These are phyloP conservation scores for Sordariomycetes sp. DNA, from an alignment of 2,329 filamentous ascomycete genomes.

Conservation along the genomic window DNA sequence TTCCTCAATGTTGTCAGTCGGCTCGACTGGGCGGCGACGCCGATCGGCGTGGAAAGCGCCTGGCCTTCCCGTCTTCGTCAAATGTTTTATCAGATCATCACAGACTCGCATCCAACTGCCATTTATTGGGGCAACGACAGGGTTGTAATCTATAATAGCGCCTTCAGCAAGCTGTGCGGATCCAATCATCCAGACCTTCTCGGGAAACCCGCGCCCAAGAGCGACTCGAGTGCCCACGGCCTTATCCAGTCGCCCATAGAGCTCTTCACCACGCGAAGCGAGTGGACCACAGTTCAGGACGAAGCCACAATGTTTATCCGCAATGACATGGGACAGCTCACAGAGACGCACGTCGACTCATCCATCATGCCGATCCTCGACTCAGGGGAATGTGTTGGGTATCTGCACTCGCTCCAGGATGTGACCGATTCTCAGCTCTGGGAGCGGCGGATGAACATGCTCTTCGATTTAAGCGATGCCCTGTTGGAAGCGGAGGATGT, in stretches of 20 bases:
- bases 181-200: constrained; percentile 51
- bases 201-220: constrained; percentile 43
- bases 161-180: constrained; percentile 48
- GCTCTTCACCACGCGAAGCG: constrained; percentile 10
- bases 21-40: constrained; percentile 31
- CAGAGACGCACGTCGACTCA: constrained; percentile 35
- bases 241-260: background rate
- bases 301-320: constrained; percentile 32
- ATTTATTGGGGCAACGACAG: constrained; percentile 53
- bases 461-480: constrained; percentile 31
- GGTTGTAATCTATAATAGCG: constrained; percentile 55
- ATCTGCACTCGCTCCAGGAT: constrained; percentile 32
- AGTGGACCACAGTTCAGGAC: constrained; percentile 22
- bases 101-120: constrained; percentile 34
- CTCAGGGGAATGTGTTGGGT: constrained; percentile 26
- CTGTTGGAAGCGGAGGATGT: constrained; percentile 27
- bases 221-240: constrained; percentile 39
- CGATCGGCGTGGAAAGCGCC: constrained; percentile 28
- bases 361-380: constrained; percentile 18
- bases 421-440: constrained; percentile 31
- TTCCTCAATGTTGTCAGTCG: constrained; percentile 25
- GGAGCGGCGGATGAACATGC: constrained; percentile 34
- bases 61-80: constrained; percentile 35
- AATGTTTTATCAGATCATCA: constrained; percentile 26
- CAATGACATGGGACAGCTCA: constrained; percentile 18